Base-by-base conservation (phyloP, 1,284 basidiomycete genomes). In the Cutaneotrichosporon sp. region DNA sequence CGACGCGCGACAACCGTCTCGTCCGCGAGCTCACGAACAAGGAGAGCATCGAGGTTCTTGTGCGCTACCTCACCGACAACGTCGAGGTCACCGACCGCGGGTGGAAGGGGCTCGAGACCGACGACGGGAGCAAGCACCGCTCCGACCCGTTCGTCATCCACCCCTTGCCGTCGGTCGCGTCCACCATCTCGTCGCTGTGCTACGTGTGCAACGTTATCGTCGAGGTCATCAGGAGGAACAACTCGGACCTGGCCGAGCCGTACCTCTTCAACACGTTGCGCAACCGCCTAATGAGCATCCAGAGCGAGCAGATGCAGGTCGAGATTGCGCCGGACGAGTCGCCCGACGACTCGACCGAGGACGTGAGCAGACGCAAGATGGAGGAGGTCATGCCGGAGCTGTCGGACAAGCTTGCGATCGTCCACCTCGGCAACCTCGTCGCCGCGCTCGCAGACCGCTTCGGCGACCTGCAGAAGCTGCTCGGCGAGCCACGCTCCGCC, bases 201-300 rank as follows among this genome's bases (percentile, higher is more conserved):
- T 88, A 93, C 64, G 89, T 92, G 27, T 90, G 95, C 68, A 89
- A 90, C 55, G 87, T 99, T 71, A 84, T 98, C 66, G 91, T 97
- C 71, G 97, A 99, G 78, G 85, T 99, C 42, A 98, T 99, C 69
- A 87, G 97, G 59, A 95, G 98, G 78, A 99, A 99, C 80, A 99
- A 99, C 79, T 95, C 94, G 56, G 95, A 99, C 78, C 97, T 95
- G 77, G 95, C 97, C 74, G 97, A 99, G 81, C 95, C 95, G 16
- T 97, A 95, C 78, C 84, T 98, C n/a, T 97, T 97, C 81, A 93
- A 97, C 76, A 94, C 92, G 1, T 81, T 97, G 47, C 88, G 94
- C 54, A 93, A 95, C 75, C 86, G 92, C 52, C 84, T 97, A 31
- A 93, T 97, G 67, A 87, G 89, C 61, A 85, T 93, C 7, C 72